These are phyloP conservation scores for Cairneyella variabilis DNA, from an alignment of 495 filamentous ascomycete genomes.

Conservation along the genomic window DNA sequence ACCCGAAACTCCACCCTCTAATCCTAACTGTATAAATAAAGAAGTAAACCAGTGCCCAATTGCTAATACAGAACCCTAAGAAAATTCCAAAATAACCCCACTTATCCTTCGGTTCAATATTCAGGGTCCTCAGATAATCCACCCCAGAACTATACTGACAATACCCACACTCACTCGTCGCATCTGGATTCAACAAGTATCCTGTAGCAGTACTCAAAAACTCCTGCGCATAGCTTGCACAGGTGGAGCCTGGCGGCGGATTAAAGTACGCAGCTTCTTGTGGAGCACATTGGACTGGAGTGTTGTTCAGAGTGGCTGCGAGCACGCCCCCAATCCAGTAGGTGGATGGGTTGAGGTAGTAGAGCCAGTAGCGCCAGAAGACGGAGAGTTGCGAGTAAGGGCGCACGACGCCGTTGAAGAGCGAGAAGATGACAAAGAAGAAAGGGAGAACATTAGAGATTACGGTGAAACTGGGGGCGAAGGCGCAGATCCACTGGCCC, in stretches of 20 bases:
- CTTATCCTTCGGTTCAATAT: constrained; percentile 56
- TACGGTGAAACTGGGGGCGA: constrained; percentile 76
- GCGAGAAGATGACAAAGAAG: constrained; percentile 72
- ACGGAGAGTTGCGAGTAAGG: constrained; percentile 56
- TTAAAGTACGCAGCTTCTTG: constrained; percentile 57
- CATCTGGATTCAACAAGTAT: constrained; percentile 52
- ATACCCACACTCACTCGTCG: constrained; percentile 59
- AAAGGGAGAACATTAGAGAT: constrained; percentile 73
- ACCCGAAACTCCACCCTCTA: constrained; percentile 61
- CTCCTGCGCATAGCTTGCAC: constrained; percentile 56
- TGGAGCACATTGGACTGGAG: constrained; percentile 50
- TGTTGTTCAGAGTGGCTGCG: constrained; percentile 53
- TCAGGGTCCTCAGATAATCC: constrained; percentile 66
- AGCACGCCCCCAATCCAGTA: constrained; percentile 65
- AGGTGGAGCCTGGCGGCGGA: constrained; percentile 51
- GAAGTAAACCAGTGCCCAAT: constrained; percentile 80
- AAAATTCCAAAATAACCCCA: constrained; percentile 80
- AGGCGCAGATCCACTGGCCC: constrained; percentile 24
- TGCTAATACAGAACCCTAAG: constrained; percentile 68
- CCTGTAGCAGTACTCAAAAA: constrained; percentile 60
- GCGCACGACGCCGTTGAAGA: constrained; percentile 74
- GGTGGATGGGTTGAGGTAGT: constrained; percentile 56
- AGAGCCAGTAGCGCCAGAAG: constrained; percentile 80
- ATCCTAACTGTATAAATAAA: constrained; percentile 77
- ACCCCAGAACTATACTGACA: constrained; percentile 64